phyloP scores from a whole-genome alignment of 2,329 filamentous ascomycete species.

The Thyridium curvatum region DNA sequence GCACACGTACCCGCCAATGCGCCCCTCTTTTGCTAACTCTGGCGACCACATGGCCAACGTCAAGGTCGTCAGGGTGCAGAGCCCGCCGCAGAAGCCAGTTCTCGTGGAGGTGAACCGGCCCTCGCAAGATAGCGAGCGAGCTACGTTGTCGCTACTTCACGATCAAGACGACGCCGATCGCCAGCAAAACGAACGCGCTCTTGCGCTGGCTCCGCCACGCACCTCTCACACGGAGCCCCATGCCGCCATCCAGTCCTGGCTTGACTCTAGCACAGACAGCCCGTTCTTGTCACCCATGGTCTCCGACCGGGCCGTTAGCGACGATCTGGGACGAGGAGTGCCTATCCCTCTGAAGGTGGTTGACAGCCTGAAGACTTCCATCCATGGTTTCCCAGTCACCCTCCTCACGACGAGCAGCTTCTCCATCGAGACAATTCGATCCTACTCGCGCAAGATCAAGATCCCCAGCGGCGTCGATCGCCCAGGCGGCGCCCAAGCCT shows the following conservation, averaged over 20 bases:
- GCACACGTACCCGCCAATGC: too few relatives aligned
- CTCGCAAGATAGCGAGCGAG: too few relatives aligned
- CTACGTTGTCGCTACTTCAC: too few relatives aligned
- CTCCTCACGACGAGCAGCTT: slow-evolving; percentile 50
- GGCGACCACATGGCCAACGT: too few relatives aligned
- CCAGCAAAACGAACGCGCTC: slow-evolving; percentile 2
- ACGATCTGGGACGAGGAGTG: slow-evolving; percentile 5
- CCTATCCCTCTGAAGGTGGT: slow-evolving; percentile 46
- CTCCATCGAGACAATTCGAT: slow-evolving; percentile 51
- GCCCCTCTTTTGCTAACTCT: too few relatives aligned
- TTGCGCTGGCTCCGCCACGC: not conserved
- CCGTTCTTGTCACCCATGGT: not conserved
- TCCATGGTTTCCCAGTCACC: slow-evolving; percentile 52
- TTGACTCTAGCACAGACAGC: slow-evolving; percentile 6
- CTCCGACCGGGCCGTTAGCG: not conserved
- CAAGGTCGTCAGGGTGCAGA: too few relatives aligned
- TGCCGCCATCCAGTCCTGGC: slow-evolving; percentile 7
- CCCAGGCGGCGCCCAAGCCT: not conserved
- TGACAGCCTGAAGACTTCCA: slow-evolving; percentile 46
- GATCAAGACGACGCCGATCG: not conserved
- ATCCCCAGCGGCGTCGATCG: slow-evolving; percentile 19
- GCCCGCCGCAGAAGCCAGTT: too few relatives aligned
- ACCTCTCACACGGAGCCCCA: too few relatives aligned
- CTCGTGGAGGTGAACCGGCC: too few relatives aligned
- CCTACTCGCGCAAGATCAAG: slow-evolving; percentile 46